A percentile compares a stretch with the other conserved stretches of the same genome.
Conservation (phyloP, 1,139 yeast genomes). For the Geotrichum candidum region DNA sequence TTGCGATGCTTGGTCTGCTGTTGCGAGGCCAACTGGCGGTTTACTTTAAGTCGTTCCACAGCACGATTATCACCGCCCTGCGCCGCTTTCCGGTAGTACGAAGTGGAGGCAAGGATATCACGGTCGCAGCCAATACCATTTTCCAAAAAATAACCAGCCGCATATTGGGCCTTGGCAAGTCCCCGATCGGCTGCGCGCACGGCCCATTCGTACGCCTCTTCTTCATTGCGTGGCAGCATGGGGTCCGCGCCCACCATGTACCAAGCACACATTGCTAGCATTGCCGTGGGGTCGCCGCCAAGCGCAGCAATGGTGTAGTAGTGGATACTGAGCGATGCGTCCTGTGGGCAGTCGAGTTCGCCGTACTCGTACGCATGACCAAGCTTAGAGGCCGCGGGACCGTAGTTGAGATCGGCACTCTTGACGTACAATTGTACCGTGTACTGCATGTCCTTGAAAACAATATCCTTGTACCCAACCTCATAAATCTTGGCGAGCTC, state of each 20-base stretch:
- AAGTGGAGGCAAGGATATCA: constrained; percentile 52
- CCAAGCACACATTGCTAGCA: constrained; percentile 97
- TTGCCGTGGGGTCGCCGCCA: constrained; percentile 81
- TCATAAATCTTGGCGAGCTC: constrained; percentile 84
- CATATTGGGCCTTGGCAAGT: constrained; percentile 77
- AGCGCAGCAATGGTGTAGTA: constrained; percentile 89
- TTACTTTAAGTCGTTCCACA: constrained; percentile 29
- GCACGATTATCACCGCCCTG: constrained; percentile 69
- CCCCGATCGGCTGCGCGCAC: constrained; percentile 72
- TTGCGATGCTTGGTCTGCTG: constrained; percentile 17
- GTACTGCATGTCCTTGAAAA: constrained; percentile 75
- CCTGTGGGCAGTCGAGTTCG: constrained; percentile 66
- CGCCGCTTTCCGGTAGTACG: constrained; percentile 75
- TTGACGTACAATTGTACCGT: constrained; percentile 82
- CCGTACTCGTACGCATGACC: constrained; percentile 87
- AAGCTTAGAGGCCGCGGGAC: constrained; percentile 69
- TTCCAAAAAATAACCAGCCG: constrained; percentile 78
- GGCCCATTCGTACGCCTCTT: constrained; percentile 95
- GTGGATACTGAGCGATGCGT: constrained; percentile 80
- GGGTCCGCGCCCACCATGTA: constrained; percentile 87
- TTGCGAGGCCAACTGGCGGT: constrained; percentile 19
- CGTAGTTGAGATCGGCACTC: constrained; percentile 84
- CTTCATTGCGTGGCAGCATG: constrained; percentile 67
- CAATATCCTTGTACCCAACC: constrained; percentile 78
- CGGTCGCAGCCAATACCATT: constrained; percentile 80